Percentiles rank a stretch among this genome's conserved stretches.
Evolutionary conservation across 768 basidiomycete genomes (phyloP).

Genomic region (Trametes punicea): DNA sequence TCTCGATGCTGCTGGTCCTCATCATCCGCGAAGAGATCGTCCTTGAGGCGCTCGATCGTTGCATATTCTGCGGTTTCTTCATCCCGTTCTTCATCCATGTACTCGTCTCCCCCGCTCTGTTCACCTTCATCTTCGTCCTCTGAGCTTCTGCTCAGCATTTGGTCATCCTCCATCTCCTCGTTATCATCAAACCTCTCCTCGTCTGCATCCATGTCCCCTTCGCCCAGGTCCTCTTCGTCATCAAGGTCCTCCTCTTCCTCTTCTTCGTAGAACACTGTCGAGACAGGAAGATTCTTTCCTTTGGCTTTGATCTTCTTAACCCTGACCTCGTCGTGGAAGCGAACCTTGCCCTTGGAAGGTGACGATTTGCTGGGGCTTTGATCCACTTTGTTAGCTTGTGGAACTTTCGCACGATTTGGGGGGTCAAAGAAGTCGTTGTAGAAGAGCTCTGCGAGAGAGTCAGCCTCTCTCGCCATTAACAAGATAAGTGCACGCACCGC

Average conservation of each 20-base stretch:
- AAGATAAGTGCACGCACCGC: constrained; percentile 30
- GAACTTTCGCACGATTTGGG: constrained; percentile 35
- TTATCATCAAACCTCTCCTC: constrained; percentile 28
- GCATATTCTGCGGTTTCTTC: constrained; percentile 32
- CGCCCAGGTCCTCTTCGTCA: constrained; percentile 23
- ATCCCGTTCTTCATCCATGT: constrained; percentile 19
- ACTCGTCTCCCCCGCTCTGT: constrained; percentile 20
- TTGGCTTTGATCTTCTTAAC: constrained; percentile 78
- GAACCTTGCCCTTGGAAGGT: constrained; percentile 48
- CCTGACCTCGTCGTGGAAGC: constrained; percentile 77
- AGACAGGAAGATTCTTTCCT: constrained; percentile 61
- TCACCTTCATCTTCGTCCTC: constrained; percentile 32
- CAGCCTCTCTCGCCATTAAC: not conserved
- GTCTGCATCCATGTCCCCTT: constrained; percentile 21
- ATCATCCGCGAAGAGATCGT: constrained; percentile 78
- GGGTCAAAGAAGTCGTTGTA: constrained; percentile 84
- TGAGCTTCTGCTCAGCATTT: constrained; percentile 25
- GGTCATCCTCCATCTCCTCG: constrained; percentile 32
- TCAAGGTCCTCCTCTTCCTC: constrained; percentile 38
- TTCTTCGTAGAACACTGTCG: constrained; percentile 38
- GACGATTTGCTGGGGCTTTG: constrained; percentile 14
- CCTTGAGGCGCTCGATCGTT: constrained; percentile 67
- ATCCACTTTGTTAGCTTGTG: constrained; percentile 25
- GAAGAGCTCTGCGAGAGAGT: constrained; percentile 45
- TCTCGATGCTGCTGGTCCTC: constrained; percentile 39